phyloP scores from a whole-genome alignment of 2,329 filamentous ascomycete species.

The Pseudocercospora fijiensis region DNA sequence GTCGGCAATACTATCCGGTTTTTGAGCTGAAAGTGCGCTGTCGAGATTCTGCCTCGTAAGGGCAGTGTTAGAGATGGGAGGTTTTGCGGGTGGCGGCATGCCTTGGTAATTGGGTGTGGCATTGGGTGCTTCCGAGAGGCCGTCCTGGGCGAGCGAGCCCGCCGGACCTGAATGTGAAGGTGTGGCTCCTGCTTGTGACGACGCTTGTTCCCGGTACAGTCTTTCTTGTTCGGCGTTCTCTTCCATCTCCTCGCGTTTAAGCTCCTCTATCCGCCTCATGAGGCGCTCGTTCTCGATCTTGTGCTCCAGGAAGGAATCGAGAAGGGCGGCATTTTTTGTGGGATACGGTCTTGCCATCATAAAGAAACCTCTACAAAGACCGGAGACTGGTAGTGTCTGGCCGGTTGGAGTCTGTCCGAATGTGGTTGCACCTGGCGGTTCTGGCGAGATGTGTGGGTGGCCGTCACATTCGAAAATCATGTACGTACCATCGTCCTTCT shows the following conservation, averaged over 20 bases:
- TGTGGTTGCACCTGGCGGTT: conserved; percentile 49
- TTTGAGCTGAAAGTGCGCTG: conserved; percentile 63
- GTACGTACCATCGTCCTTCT: conserved; percentile 70
- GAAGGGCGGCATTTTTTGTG: conserved; percentile 76
- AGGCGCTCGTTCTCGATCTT: conserved; percentile 94
- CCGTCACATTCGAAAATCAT: conserved; percentile 88
- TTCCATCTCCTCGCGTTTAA: conserved; percentile 81
- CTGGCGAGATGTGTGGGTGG: conserved; percentile 79
- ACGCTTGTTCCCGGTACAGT: conserved; percentile 46
- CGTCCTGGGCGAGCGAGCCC: conserved; percentile 21
- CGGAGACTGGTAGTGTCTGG: conserved; percentile 49
- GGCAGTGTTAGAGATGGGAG: conserved; percentile 61
- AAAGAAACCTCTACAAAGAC: conserved; percentile 84
- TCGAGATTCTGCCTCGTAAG: conserved; percentile 80
- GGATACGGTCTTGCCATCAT: conserved; percentile 90
- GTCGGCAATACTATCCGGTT: conserved; percentile 74
- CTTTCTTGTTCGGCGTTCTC: conserved; percentile 67
- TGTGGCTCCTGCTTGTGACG: conserved; percentile 30
- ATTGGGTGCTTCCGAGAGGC: conserved; percentile 22
- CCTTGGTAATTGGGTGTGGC: conserved; percentile 46
- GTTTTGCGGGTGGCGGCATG: conserved; percentile 68
- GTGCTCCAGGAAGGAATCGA: conserved; percentile 93
- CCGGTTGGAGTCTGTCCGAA: conserved; percentile 27
- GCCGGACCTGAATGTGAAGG: conserved; percentile 28
- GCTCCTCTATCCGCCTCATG: conserved; percentile 76